A percentile compares a stretch with the other conserved stretches of the same genome.
phyloP scores from a whole-genome alignment of 2,329 filamentous ascomycete species.

The Pleoardoris graminearum region DNA sequence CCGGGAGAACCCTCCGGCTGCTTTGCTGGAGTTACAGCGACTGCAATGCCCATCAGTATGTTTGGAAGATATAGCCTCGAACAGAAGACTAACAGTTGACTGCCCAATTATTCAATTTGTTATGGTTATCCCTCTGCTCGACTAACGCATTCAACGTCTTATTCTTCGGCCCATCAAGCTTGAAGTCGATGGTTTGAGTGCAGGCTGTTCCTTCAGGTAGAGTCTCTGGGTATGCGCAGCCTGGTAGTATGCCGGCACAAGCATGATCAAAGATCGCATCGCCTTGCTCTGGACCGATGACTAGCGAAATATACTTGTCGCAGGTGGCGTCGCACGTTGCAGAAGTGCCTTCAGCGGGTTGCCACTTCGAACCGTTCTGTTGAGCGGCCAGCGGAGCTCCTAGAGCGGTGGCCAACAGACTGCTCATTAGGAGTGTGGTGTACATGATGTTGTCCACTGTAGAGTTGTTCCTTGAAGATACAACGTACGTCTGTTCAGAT shows the following conservation, averaged over 20 bases:
- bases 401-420: slow-evolving; percentile 16
- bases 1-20: slow-evolving; percentile 18
- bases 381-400: slow-evolving; percentile 18
- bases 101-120: slow-evolving; percentile 23
- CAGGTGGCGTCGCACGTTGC: slow-evolving; percentile 23
- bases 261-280: slow-evolving; percentile 26
- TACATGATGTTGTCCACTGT: no score
- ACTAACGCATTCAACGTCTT: slow-evolving; percentile 26
- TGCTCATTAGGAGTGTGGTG: slow-evolving; percentile 16
- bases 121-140: slow-evolving; percentile 18
- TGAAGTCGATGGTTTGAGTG: slow-evolving; percentile 21
- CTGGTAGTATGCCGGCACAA: slow-evolving; percentile 34
- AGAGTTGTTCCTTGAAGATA: no score
- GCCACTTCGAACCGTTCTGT: slow-evolving; percentile 16
- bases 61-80: not conserved
- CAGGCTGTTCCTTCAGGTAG: slow-evolving; percentile 20
- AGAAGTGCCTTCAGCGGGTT: slow-evolving; percentile 18
- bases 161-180: slow-evolving; percentile 20
- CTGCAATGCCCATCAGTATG: slow-evolving; percentile 14
- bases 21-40: slow-evolving; percentile 28
- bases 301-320: slow-evolving; percentile 26
- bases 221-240: slow-evolving; percentile 28
- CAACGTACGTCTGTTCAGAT: no score
- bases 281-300: slow-evolving; percentile 23
- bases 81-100: slow-evolving; percentile 24